Evolutionary conservation across 78 protist species (phyloP).

Genomic region (Ministeria vibrans): DNA sequence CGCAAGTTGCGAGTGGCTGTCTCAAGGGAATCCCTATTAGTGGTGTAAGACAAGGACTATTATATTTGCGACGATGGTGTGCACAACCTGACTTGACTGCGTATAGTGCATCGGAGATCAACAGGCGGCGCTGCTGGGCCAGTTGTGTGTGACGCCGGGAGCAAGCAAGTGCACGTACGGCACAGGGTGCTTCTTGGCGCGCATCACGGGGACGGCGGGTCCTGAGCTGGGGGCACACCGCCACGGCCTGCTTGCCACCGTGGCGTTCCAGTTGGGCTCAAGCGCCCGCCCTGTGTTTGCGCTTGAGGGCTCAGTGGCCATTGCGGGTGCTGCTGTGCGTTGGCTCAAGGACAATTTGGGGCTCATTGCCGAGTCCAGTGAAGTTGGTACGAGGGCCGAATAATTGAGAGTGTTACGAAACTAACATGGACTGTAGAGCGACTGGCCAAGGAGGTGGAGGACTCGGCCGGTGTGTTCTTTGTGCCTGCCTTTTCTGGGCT

Average conservation of each 20-base stretch:
- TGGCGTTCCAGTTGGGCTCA: too few species aligned
- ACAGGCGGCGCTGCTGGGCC: constrained; percentile 96
- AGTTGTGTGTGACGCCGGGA: constrained; percentile 70
- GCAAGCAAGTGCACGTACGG: too few species aligned
- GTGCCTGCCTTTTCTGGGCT: constrained; percentile 69
- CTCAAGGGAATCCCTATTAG: not conserved
- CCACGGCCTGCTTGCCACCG: too few species aligned
- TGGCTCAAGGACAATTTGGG: constrained; percentile 59
- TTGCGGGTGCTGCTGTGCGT: constrained; percentile 60
- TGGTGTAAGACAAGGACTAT: not conserved
- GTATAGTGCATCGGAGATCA: constrained; percentile 77
- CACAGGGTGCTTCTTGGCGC: too few species aligned
- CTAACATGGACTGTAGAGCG: not conserved
- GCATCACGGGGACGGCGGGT: too few species aligned
- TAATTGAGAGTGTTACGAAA: not conserved
- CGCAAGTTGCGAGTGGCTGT: not conserved
- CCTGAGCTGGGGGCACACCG: too few species aligned
- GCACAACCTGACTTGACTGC: not conserved
- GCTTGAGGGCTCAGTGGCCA: constrained; percentile 63
- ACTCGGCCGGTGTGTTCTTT: constrained; percentile 47
- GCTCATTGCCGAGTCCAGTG: constrained; percentile 2
- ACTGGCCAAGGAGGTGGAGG: constrained; percentile 28
- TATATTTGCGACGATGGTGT: not conserved
- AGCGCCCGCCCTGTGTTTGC: too few species aligned
- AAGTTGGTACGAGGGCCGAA: constrained; percentile 1